Percentiles rank a stretch among this genome's conserved stretches.
Conservation (phyloP, 345 rosid species). For the Citrus mangshanensis region DNA sequence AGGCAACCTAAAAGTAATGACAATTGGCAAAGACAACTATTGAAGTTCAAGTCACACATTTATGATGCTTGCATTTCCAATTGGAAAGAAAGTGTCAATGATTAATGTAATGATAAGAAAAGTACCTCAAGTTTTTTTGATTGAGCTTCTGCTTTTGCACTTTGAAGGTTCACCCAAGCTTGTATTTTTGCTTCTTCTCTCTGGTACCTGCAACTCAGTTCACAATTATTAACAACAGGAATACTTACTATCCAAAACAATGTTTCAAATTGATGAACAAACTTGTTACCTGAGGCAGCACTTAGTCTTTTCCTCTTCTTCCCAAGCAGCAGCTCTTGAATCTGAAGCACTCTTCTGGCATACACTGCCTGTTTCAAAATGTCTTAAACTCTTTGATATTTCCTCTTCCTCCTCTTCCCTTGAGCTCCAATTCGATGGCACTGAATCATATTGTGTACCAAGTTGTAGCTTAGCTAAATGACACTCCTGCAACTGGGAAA, state of each 20-base stretch:
- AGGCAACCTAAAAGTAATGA: not conserved
- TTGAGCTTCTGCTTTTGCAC: slow-evolving; percentile 96
- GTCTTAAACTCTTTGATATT: slow-evolving; percentile 80
- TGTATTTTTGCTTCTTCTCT: slow-evolving; percentile 94
- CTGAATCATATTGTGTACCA: slow-evolving; percentile 57
- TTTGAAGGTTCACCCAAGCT: slow-evolving; percentile 94
- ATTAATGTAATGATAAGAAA: not conserved
- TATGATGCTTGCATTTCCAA: not conserved
- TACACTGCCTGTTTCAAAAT: slow-evolving; percentile 53
- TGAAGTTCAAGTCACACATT: not conserved
- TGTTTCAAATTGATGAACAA: not conserved
- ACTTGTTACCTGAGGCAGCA: slow-evolving; percentile 68
- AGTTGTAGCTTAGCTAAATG: slow-evolving; percentile 71
- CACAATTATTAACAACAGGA: not conserved
- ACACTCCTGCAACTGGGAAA: slow-evolving; percentile 60
- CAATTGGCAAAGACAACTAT: not conserved
- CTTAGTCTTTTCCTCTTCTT: slow-evolving; percentile 77
- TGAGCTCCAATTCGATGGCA: slow-evolving; percentile 79
- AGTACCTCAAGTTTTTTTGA: slow-evolving; percentile 87
- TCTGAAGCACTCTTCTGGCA: slow-evolving; percentile 51
- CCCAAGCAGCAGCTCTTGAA: slow-evolving; percentile 66
- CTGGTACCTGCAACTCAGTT: slow-evolving; percentile 53
- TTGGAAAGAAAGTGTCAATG: not conserved
- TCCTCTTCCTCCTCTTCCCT: slow-evolving; percentile 93
- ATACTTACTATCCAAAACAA: not conserved